Base-by-base conservation (phyloP, 306 rosid genomes). In the Coriaria nepalensis region DNA sequence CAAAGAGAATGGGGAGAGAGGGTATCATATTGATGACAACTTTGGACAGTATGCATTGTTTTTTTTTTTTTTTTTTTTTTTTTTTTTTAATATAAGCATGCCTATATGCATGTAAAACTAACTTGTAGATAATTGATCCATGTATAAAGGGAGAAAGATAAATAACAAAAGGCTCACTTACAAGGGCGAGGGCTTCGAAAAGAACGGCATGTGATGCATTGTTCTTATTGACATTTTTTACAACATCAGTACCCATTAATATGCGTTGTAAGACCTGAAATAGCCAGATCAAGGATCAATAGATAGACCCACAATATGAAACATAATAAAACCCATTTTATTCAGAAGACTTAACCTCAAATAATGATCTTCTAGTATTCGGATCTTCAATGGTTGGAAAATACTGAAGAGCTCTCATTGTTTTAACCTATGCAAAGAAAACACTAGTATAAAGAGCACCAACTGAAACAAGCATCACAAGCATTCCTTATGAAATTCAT, bases 181-280 rank as follows among this genome's bases (percentile, higher is more conserved):
- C 98, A 73, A 92, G 81, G 64, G 98, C 98, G 52, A 92, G 93
- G 53, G 98, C 98, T 82, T 92, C 98, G 68, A 92, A 92, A 56
- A 92, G 96, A 77, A 92, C 98, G 53, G 98, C 98, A 62, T 92
- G 96, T 7, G 98, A 92, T 43, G 98, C 98, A 62, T 92, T 92
- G 63, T 92, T 92, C 76, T 92, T 92, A 76, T 92, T 92, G 47
- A 92, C 98, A 73, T 92, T 92, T 69, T 92, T 92, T 61, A 92
- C 98, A 69, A 92, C 98, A 79, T 92, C 98, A 6, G 96, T 92
- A 45, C 98, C 98, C 98, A 92, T 92, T 75, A 92, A 56, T 73
- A 92, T 79, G 76, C 96, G 73, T 78, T 92, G 98, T 61, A 92
- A 73, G 66, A 92, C 98, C 96, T 85, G 98, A 73, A 77, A 73